phyloP scores from a whole-genome alignment of 2,329 filamentous ascomycete genomes.

The Celoporthe dispersa region DNA sequence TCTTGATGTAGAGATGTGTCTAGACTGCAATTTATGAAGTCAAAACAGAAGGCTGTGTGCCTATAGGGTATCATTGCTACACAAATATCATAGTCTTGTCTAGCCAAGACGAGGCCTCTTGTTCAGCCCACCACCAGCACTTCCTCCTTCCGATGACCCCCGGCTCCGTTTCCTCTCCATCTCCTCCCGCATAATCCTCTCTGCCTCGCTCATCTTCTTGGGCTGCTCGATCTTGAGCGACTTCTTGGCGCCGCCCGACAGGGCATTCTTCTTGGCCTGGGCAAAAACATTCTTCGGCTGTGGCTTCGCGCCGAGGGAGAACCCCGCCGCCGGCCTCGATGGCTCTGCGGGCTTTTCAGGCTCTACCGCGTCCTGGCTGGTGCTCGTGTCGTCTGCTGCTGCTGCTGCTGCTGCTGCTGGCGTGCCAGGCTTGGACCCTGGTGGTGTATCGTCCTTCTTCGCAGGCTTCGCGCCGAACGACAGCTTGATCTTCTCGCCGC shows the following conservation, averaged over 20 bases:
- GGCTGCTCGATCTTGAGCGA: conserved; percentile 59
- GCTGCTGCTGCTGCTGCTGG: conserved; percentile 20
- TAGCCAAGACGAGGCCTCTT: conserved; percentile 50
- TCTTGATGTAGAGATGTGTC: not conserved
- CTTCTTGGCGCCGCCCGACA: conserved; percentile 66
- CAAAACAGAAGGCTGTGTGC: not conserved
- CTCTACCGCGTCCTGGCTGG: conserved; percentile 30
- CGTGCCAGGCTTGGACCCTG: conserved; percentile 19
- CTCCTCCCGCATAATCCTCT: conserved; percentile 87
- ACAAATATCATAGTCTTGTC: not conserved
- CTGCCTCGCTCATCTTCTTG: conserved; percentile 87
- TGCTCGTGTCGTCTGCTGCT: conserved; percentile 30
- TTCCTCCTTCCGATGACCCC: conserved; percentile 45
- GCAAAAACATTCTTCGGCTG: conserved; percentile 80
- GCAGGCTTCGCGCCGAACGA: conserved; percentile 61
- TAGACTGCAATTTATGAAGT: not conserved
- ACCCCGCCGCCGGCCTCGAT: conserved; percentile 56
- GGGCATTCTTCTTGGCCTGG: conserved; percentile 69
- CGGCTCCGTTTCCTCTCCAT: conserved; percentile 70
- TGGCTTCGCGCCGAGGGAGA: conserved; percentile 67
- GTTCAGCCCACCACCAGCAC: conserved; percentile 44
- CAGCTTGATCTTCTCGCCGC: conserved; percentile 77
- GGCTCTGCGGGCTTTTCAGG: conserved; percentile 28
- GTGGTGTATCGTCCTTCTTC: conserved; percentile 23
- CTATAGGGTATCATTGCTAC: conserved; percentile 26